phyloP scores from a whole-genome alignment of 306 rosid species.

The Pachyrhizus erosus region DNA sequence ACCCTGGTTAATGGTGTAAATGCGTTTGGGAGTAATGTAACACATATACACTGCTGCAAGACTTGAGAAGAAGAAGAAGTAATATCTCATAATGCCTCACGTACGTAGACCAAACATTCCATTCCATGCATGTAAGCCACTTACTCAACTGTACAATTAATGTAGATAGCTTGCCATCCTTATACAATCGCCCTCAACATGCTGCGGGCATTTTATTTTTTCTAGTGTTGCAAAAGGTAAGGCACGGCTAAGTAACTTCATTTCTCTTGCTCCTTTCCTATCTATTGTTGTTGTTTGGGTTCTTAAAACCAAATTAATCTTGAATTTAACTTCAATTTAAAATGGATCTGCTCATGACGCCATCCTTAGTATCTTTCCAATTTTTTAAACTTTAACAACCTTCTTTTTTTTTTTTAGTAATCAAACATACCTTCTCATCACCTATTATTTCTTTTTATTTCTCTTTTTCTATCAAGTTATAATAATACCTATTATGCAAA shows the following conservation, averaged over 20 bases:
- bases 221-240: background rate
- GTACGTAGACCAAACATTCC: too few relatives aligned
- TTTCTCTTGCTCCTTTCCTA: background rate
- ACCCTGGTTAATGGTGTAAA: too few relatives aligned
- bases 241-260: background rate
- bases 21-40: background rate
- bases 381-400: background rate
- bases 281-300: background rate
- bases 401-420: too few relatives aligned
- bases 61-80: background rate
- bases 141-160: background rate
- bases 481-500: too few relatives aligned
- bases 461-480: too few relatives aligned
- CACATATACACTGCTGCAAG: background rate
- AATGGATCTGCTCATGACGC: background rate
- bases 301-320: background rate
- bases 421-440: too few relatives aligned
- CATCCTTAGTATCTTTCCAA: background rate
- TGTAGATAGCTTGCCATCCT: background rate
- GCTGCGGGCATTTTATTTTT: conserved; percentile 27
- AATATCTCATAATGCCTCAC: background rate
- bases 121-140: background rate
- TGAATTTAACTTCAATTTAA: background rate
- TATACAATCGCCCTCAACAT: conserved; percentile 16
- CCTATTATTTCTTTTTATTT: too few relatives aligned